phyloP scores from a whole-genome alignment of 495 filamentous ascomycete genomes.

The Aspergillus steynii region DNA sequence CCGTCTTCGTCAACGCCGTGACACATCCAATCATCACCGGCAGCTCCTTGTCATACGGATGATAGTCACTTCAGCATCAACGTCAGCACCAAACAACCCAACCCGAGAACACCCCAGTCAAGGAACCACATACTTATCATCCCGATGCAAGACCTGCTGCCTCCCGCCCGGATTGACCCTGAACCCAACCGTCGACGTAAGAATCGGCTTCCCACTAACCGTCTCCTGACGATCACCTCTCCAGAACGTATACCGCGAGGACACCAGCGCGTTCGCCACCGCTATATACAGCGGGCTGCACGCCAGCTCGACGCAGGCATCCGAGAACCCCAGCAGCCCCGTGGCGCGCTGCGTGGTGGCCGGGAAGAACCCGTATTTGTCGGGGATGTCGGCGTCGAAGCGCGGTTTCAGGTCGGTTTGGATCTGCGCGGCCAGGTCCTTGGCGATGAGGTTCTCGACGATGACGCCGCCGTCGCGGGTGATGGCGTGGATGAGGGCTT shows the following conservation, averaged over 20 bases:
- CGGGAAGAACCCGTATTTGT: constrained; percentile 30
- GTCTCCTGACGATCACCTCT: constrained; percentile 26
- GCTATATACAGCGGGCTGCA: constrained; percentile 27
- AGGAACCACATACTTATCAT: constrained; percentile 25
- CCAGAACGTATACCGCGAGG: constrained; percentile 23
- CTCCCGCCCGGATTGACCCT: constrained; percentile 29
- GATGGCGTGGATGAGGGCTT: constrained; percentile 11
- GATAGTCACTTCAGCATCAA: constrained; percentile 15
- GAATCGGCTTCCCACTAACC: constrained; percentile 28
- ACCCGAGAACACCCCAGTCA: not conserved
- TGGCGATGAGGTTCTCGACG: constrained; percentile 25
- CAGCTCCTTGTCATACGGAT: constrained; percentile 13
- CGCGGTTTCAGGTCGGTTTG: constrained; percentile 26
- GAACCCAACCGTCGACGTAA: constrained; percentile 32
- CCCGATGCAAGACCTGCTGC: constrained; percentile 37
- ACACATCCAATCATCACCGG: constrained; percentile 25
- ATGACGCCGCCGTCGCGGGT: constrained; percentile 25
- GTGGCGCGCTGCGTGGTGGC: constrained; percentile 31
- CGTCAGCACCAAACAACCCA: too few species aligned
- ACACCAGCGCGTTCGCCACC: constrained; percentile 28
- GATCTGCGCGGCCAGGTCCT: constrained; percentile 23
- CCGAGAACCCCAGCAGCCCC: constrained; percentile 30
- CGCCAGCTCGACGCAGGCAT: constrained; percentile 28
- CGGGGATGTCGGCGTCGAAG: constrained; percentile 26
- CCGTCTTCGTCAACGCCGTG: constrained; percentile 30